Base-by-base conservation (phyloP, 257 asterid species). In the Eucommia ulmoides region DNA sequence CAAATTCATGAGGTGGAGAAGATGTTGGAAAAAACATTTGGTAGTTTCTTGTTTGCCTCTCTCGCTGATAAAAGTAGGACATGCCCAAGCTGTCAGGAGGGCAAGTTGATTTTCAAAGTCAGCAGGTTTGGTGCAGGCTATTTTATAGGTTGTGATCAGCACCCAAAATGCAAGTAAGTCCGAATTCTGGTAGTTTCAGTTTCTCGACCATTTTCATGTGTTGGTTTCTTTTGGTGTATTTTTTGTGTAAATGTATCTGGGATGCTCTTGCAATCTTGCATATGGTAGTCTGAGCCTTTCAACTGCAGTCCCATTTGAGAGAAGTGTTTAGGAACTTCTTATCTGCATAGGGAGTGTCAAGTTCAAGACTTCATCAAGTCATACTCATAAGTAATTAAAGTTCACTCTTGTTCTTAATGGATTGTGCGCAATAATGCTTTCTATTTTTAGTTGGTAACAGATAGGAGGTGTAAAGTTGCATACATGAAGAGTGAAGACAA, bases 111-210 rank as follows among this genome's bases (percentile, higher is more conserved):
- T 57, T 89, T 89, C 73, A 89, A 85, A 74, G 88, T 89, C 41
- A 85, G 97, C 70, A 76, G 81, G 65, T 74, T 75, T 61, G 97
- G 97, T 26, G 91, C 83, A 23, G 96, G 94, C 38, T 89, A 85
- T 60, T 89, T 82, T 64, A 80, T 89, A 52, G 96, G 91, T 58
- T 89, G 97, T 57, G 94, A 85, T 77, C 91, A 89, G 58, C 93
- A 84, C 81, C 96, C 94, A 52, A 74, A 63, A 61, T 89, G 98
- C 94, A 84, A 82, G 97, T 88, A 66, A 79, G 97, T 68, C 26
- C 20, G 35, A 50, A 29, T 29, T 35, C 11, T 18, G n/a, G 16
- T 11, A 35, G 16, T 10, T 35, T 35, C 5, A 35, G 44, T 18
- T 35, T 2, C 1, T 1, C 11, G n/a, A 10, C 44, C 42, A n/a